Percentiles rank a stretch among this genome's conserved stretches.
phyloP scores from a whole-genome alignment of 2,329 filamentous ascomycete species.

The Aureobasidium sp. region DNA sequence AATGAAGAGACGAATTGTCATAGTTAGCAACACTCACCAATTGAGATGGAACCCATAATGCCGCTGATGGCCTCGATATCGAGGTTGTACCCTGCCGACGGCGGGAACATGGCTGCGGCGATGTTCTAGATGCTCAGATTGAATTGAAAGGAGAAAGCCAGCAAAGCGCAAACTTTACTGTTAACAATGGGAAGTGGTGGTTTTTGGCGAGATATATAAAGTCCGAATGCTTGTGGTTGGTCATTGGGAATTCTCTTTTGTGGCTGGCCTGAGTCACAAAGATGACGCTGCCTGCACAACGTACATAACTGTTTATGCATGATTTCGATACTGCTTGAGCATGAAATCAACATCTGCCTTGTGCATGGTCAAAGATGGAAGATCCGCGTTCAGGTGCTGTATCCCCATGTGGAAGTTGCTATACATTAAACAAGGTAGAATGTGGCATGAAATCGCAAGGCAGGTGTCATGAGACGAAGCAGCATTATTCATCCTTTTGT shows the following conservation, averaged over 20 bases:
- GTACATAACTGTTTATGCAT: background rate
- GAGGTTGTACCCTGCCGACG: constrained; percentile 52
- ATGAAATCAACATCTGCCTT: background rate
- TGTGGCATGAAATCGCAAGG: background rate
- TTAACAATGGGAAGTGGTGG: background rate
- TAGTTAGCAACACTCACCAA: constrained; percentile 30
- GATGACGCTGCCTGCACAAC: background rate
- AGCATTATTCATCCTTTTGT: background rate
- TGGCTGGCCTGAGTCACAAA: constrained; percentile 1
- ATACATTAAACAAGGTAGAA: background rate
- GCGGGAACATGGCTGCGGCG: constrained; percentile 39
- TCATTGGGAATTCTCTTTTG: constrained; percentile 7
- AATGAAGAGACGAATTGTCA: background rate
- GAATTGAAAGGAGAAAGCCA: background rate
- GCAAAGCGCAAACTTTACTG: background rate
- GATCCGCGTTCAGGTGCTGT: background rate
- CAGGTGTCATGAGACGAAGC: background rate
- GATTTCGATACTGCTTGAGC: background rate
- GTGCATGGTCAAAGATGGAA: background rate
- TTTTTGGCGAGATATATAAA: background rate
- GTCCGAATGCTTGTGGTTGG: constrained; percentile 1
- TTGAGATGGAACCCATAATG: constrained; percentile 90
- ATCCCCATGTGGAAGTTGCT: too few species aligned
- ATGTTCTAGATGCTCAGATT: background rate
- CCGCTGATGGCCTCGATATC: constrained; percentile 87